These are phyloP conservation scores for Termitomyces bulborhizus DNA, from an alignment of 768 basidiomycete genomes.

Conservation along the genomic window DNA sequence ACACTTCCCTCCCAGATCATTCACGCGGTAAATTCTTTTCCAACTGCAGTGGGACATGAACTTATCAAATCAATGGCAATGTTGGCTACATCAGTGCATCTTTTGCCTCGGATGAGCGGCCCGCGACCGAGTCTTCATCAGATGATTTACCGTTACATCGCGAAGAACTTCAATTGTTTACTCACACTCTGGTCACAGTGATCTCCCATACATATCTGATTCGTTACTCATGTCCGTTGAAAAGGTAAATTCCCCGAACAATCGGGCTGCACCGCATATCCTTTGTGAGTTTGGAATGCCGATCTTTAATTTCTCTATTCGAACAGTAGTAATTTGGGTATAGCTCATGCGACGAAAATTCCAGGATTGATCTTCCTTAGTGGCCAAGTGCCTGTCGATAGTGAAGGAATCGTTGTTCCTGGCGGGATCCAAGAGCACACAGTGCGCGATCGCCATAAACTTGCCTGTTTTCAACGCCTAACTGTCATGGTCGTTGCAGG, in stretches of 20 bases:
- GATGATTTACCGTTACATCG: background rate
- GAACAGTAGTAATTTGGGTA: background rate
- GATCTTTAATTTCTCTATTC: slow-evolving; percentile 7
- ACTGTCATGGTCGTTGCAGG: slow-evolving; percentile 22
- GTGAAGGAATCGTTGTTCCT: slow-evolving; percentile 38
- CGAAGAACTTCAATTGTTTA: no score
- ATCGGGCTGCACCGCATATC: slow-evolving; percentile 38
- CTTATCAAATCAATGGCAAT: no score
- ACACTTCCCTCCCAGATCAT: no score
- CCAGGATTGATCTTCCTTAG: slow-evolving; percentile 57
- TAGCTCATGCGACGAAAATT: slow-evolving; percentile 53
- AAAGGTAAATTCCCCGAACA: slow-evolving; percentile 48
- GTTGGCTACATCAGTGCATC: no score
- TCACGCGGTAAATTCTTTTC: no score
- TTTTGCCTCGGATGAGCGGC: background rate
- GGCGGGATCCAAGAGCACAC: slow-evolving; percentile 60
- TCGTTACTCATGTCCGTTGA: slow-evolving; percentile 36
- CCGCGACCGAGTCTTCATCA: background rate
- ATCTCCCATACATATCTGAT: background rate
- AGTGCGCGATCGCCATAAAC: slow-evolving; percentile 24
- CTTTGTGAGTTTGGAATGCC: slow-evolving; percentile 31
- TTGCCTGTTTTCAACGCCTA: background rate
- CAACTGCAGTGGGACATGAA: no score
- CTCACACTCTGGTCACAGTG: background rate
- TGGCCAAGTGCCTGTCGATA: slow-evolving; percentile 51